phyloP scores from a whole-genome alignment of 805 yeast genomes.

The Debaryomyces maramus region DNA sequence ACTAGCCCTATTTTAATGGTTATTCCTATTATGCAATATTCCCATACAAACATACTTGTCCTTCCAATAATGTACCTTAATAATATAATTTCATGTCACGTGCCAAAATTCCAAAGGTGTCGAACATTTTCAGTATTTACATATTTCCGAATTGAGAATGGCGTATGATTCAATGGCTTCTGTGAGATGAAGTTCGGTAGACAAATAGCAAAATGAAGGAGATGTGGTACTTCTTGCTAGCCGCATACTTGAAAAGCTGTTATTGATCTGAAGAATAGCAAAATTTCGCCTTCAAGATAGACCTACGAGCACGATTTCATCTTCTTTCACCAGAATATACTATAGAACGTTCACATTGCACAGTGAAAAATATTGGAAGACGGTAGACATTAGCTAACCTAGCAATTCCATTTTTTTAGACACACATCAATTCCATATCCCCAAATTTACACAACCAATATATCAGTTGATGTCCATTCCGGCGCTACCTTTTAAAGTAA shows the following conservation, averaged over 20 bases:
- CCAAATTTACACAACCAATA: not conserved
- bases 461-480: slow-evolving; percentile 26
- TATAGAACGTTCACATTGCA: too few relatives aligned
- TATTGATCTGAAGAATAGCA: not conserved
- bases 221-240: not conserved
- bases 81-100: not conserved
- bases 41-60: too few relatives aligned
- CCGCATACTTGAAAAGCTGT: slow-evolving; percentile 1
- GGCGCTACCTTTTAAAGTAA: slow-evolving; percentile 67
- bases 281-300: too few relatives aligned
- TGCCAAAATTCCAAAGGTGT: not conserved
- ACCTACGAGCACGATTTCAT: too few relatives aligned
- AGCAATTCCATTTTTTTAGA: not conserved
- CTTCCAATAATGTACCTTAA: too few relatives aligned
- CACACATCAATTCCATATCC: not conserved
- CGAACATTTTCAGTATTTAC: not conserved
- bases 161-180: not conserved
- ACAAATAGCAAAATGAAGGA: not conserved
- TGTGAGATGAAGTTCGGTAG: not conserved
- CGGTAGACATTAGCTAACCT: not conserved
- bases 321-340: too few relatives aligned
- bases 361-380: not conserved
- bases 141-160: not conserved
- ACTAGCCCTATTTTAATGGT: too few relatives aligned
- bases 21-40: too few relatives aligned